Evolutionary conservation across 495 filamentous ascomycete species (phyloP).

Genomic region (Cryomyces minteri): DNA sequence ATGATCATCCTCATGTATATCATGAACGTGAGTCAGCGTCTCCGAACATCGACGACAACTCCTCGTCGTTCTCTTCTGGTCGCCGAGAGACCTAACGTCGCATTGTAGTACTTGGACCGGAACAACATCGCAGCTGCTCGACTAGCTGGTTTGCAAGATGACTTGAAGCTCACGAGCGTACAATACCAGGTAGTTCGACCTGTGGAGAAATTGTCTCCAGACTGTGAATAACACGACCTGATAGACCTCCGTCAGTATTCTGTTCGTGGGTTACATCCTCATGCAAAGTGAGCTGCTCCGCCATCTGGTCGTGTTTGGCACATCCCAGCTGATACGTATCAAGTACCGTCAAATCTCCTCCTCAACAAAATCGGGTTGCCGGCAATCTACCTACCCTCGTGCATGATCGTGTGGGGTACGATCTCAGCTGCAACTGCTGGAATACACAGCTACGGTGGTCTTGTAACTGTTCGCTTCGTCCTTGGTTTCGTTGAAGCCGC

Average conservation of each 20-base stretch:
- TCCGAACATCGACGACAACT: neutral
- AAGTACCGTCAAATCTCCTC: conserved; percentile 40
- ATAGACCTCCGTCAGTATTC: conserved; percentile 21
- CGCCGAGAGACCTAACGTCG: neutral
- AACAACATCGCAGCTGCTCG: conserved; percentile 33
- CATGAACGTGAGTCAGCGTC: conserved; percentile 35
- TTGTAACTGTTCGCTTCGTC: conserved; percentile 33
- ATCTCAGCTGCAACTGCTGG: conserved; percentile 31
- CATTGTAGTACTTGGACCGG: conserved; percentile 2
- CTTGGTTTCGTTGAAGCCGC: conserved; percentile 21
- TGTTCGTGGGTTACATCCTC: conserved; percentile 35
- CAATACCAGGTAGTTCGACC: conserved; percentile 24
- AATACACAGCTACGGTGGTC: conserved; percentile 29
- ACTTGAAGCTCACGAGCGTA: conserved; percentile 21
- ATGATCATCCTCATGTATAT: conserved; percentile 36
- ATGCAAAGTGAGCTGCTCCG: neutral
- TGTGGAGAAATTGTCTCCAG: neutral
- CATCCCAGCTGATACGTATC: neutral
- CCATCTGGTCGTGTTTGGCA: neutral
- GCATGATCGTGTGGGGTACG: conserved; percentile 32
- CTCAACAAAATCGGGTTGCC: conserved; percentile 33
- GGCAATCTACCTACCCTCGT: conserved; percentile 21
- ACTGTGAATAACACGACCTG: neutral
- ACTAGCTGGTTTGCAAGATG: conserved; percentile 13
- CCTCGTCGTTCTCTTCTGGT: neutral